A percentile compares a stretch with the other conserved stretches of the same genome.
These are phyloP conservation scores for Penicillium longicatenatum DNA, from an alignment of 495 filamentous ascomycete genomes.

Conservation along the genomic window DNA sequence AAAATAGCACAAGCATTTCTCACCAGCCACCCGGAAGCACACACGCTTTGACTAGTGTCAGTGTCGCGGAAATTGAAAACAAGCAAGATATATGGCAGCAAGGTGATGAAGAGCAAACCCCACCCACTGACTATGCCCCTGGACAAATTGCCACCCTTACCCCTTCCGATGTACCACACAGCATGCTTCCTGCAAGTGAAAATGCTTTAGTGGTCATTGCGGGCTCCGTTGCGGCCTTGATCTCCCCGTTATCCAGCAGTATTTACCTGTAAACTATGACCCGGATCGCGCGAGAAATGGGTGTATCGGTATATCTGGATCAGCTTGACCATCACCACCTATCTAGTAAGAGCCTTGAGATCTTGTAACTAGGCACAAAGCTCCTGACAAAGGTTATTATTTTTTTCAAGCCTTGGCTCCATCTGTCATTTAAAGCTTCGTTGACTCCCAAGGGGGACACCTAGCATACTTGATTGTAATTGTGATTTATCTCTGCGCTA, in stretches of 20 bases:
- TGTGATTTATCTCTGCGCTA: slow-evolving; percentile 45
- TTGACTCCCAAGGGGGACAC: slow-evolving; percentile 50
- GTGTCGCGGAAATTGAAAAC: not conserved
- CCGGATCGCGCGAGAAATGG: slow-evolving; percentile 35
- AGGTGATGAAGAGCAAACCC: not conserved
- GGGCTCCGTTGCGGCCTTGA: slow-evolving; percentile 17
- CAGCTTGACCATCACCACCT: slow-evolving; percentile 50
- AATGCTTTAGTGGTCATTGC: not conserved
- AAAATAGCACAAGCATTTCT: not conserved
- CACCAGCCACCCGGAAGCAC: not conserved
- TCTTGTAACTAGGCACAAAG: not conserved
- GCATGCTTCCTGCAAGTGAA: not conserved
- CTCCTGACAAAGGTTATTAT: slow-evolving; percentile 30
- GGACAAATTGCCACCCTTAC: not conserved
- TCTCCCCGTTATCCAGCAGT: slow-evolving; percentile 45
- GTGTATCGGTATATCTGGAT: slow-evolving; percentile 40
- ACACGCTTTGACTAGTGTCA: not conserved
- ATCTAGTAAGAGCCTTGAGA: slow-evolving; percentile 29
- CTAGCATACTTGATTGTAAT: slow-evolving; percentile 47
- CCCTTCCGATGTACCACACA: not conserved
- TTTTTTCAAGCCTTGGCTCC: slow-evolving; percentile 54
- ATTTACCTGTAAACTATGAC: slow-evolving; percentile 49
- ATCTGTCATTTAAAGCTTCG: slow-evolving; percentile 47
- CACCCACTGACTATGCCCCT: not conserved
- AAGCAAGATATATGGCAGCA: not conserved